Evolutionary conservation across 768 basidiomycete genomes (phyloP).

Genomic region (Paxillus rubicundulus): DNA sequence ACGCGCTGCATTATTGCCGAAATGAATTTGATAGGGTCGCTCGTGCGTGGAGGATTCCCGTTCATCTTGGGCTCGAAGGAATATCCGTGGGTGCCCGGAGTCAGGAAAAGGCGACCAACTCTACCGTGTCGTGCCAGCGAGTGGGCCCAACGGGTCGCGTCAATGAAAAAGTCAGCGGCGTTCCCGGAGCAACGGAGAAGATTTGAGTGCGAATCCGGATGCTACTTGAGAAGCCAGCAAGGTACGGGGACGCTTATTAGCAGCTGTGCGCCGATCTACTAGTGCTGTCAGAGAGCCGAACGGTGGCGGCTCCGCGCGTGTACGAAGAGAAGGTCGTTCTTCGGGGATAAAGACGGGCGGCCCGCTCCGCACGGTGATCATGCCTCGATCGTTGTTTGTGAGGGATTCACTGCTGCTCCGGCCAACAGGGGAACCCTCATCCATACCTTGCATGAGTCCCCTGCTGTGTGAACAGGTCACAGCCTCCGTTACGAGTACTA

Average conservation of each 20-base stretch:
- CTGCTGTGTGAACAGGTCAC: background rate
- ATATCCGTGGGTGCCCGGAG: background rate
- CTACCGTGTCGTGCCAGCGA: background rate
- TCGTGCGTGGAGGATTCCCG: background rate
- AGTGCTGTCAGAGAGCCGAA: background rate
- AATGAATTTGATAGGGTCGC: slow-evolving; percentile 33
- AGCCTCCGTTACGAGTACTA: background rate
- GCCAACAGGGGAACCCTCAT: background rate
- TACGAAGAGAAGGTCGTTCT: background rate
- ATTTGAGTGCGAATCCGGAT: slow-evolving; percentile 29
- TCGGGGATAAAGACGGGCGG: no score
- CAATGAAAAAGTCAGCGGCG: slow-evolving; percentile 20
- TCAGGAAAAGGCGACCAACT: background rate
- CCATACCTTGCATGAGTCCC: no score
- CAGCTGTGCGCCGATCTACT: slow-evolving; percentile 27
- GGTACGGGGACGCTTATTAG: slow-evolving; percentile 21
- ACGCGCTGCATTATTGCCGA: slow-evolving; percentile 22
- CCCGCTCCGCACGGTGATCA: no score
- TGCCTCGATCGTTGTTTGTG: no score
- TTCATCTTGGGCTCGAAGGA: slow-evolving; percentile 5
- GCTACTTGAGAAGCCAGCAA: slow-evolving; percentile 15
- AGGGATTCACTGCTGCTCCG: no score
- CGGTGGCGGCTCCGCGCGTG: background rate
- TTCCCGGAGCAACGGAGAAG: slow-evolving; percentile 19
- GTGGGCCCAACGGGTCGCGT: background rate